Evolutionary conservation across 495 filamentous ascomycete genomes (phyloP).

Genomic region (Tetracladium setigerum): DNA sequence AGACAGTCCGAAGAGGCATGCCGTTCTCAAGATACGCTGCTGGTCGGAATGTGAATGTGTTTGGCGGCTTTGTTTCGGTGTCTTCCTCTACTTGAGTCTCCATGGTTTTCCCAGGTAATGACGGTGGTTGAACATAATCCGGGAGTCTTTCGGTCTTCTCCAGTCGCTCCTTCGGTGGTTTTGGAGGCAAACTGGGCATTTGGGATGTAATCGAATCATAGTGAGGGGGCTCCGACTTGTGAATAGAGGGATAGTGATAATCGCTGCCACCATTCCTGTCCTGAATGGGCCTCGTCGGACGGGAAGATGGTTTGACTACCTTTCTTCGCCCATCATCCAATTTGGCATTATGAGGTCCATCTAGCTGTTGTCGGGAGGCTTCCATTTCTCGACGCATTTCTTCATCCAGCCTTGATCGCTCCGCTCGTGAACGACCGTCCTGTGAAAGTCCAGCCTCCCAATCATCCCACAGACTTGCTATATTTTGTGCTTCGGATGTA

Average conservation of each 20-base stretch:
- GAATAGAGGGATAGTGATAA: conserved; percentile 44
- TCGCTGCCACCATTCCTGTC: conserved; percentile 12
- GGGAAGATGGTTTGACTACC: conserved; percentile 7
- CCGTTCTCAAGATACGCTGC: conserved; percentile 86
- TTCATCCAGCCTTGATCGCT: conserved; percentile 24
- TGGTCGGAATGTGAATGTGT: conserved; percentile 66
- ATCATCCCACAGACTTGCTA: conserved; percentile 56
- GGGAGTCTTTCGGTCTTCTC: background rate
- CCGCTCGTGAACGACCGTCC: conserved; percentile 8
- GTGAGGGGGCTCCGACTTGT: conserved; percentile 31
- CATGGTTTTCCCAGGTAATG: conserved; percentile 9
- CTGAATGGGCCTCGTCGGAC: background rate
- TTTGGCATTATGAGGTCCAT: conserved; percentile 24
- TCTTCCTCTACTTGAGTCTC: conserved; percentile 17
- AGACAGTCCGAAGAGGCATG: conserved; percentile 74
- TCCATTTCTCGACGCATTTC: conserved; percentile 43
- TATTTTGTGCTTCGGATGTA: conserved; percentile 40
- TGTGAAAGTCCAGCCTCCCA: conserved; percentile 30
- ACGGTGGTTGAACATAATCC: conserved; percentile 8
- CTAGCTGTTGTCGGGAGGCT: conserved; percentile 32
- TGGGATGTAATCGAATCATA: conserved; percentile 26
- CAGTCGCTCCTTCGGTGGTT: conserved; percentile 35
- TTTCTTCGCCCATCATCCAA: conserved; percentile 1
- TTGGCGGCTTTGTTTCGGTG: background rate
- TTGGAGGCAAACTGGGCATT: conserved; percentile 28